Base-by-base conservation (phyloP, 192 early-diverging fungal species). In the Bifiguratus adelaidae region DNA sequence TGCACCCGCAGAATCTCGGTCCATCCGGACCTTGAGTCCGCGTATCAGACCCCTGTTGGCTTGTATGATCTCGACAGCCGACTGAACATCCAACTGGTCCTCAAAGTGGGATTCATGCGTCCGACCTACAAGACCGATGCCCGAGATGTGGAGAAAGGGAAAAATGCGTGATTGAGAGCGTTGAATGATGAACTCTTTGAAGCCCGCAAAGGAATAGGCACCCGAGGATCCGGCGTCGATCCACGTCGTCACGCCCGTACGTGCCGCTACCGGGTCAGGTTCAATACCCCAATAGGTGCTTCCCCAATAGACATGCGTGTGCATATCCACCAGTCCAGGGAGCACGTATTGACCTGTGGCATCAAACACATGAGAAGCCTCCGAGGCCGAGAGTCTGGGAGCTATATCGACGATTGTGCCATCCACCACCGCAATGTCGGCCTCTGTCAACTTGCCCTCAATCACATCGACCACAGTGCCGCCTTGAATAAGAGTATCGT, bases 201-300 rank as follows among this genome's bases (percentile, higher is more conserved):
- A 56, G 3, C 54, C 54, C n/a, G 45, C 35, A 29, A 56, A 56
- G 2, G 44, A 48, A 20, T 56, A 56, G 19, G 54, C 54, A 15
- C 54, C 54, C 1, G 54, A 44, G 48, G 45, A 48, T 7, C 54
- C 54, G 19, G 54, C 54, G 23, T 56, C 54, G 12, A 56, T 40
- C 54, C 54, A 56, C 1, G 54, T 56, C 38, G 54, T 56, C 4
- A 56, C 54, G 21, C 54, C 54, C 22, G 54, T 56, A 21, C 13
- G 20, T n/a, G 54, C 54, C 16, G 45, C 45, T n/a, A 56, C 11
- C 20, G 54, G 45, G 15, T 56, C 54, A 0, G 54, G 44, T 24
- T 56, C 54, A 19, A 56, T 48, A 23, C 54, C 54, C 54, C 54
- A 56, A 22, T 48, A 56, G 1, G 54, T 56, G 7, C 28, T 27